A percentile compares a stretch with the other conserved stretches of the same genome.
Evolutionary conservation across 768 basidiomycete genomes (phyloP).

Genomic region (Trametes elegans): DNA sequence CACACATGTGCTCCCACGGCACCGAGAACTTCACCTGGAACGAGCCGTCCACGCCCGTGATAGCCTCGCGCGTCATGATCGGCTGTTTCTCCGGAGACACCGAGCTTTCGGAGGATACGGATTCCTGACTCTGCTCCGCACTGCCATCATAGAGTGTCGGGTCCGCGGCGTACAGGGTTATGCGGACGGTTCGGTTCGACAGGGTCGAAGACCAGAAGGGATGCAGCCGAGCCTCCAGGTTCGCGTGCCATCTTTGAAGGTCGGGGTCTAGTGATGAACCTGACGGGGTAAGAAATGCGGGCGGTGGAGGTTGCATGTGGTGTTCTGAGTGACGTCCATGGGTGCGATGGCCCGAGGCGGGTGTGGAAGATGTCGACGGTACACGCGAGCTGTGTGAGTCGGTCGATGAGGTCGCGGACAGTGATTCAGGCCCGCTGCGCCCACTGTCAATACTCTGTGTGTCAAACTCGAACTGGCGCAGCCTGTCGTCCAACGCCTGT

Average conservation of each 20-base stretch:
- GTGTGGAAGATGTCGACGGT: conserved; percentile 16
- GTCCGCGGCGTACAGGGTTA: conserved; percentile 57
- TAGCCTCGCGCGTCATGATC: conserved; percentile 47
- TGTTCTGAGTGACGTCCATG: too few species aligned
- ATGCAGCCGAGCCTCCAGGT: conserved; percentile 72
- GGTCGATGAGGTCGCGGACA: conserved; percentile 3
- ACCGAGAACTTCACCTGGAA: conserved; percentile 66
- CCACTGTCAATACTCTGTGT: conserved; percentile 11
- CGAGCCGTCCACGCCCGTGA: conserved; percentile 66
- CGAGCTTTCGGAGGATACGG: conserved; percentile 20
- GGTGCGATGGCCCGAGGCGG: neutral
- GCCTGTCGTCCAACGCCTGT: conserved; percentile 52
- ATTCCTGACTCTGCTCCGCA: conserved; percentile 22
- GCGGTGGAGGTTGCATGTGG: too few species aligned
- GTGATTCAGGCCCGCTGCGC: conserved; percentile 1
- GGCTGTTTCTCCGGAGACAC: conserved; percentile 38
- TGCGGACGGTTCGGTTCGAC: conserved; percentile 55
- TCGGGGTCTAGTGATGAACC: conserved; percentile 21
- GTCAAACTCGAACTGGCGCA: conserved; percentile 37
- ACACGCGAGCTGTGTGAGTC: conserved; percentile 5
- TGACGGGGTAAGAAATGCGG: neutral
- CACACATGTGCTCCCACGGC: conserved; percentile 66
- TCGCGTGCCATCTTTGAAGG: conserved; percentile 61
- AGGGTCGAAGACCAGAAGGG: conserved; percentile 82
- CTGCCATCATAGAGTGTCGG: conserved; percentile 16